Conservation (phyloP, 2,329 filamentous ascomycete genomes). For the Sarocladium kiliense region DNA sequence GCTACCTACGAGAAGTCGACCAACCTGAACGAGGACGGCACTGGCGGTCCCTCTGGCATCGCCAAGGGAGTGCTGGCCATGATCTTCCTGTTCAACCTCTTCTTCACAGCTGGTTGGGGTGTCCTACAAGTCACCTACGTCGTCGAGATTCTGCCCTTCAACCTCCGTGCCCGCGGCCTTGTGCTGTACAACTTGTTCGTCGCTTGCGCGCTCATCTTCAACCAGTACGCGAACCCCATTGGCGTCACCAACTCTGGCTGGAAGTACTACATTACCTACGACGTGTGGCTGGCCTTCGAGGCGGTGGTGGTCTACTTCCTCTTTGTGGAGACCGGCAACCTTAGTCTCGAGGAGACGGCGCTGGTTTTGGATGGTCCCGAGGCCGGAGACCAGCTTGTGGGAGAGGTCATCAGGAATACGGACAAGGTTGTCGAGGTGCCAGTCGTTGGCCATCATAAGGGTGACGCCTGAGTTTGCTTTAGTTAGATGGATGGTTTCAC, state of each 20-base stretch:
- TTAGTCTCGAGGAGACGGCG: slow-evolving; percentile 14
- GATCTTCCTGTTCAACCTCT: slow-evolving; percentile 22
- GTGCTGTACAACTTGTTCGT: slow-evolving; percentile 20
- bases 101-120: slow-evolving; percentile 31
- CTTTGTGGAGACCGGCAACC: slow-evolving; percentile 14
- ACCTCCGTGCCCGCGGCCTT: slow-evolving; percentile 19
- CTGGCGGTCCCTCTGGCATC: slow-evolving; percentile 8
- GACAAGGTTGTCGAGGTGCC: slow-evolving; percentile 2
- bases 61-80: slow-evolving; percentile 23
- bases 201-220: slow-evolving; percentile 25
- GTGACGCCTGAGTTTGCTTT: not conserved
- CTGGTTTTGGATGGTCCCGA: slow-evolving; percentile 12
- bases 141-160: slow-evolving; percentile 38
- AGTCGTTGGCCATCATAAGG: not conserved
- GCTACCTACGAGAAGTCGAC: slow-evolving; percentile 16
- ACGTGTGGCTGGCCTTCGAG: slow-evolving; percentile 4
- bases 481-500: not conserved
- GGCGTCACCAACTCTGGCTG: slow-evolving; percentile 22
- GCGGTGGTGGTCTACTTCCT: slow-evolving; percentile 12
- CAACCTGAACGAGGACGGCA: slow-evolving; percentile 12
- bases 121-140: slow-evolving; percentile 36
- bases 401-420: slow-evolving; percentile 1
- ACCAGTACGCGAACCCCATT: slow-evolving; percentile 36
- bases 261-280: slow-evolving; percentile 35
- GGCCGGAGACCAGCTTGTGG: slow-evolving; percentile 3